Evolutionary conservation across 2,329 filamentous ascomycete genomes (phyloP), one percentile per base, ranked within the genome.

Genomic region (Calonectria hongkongensis): DNA sequence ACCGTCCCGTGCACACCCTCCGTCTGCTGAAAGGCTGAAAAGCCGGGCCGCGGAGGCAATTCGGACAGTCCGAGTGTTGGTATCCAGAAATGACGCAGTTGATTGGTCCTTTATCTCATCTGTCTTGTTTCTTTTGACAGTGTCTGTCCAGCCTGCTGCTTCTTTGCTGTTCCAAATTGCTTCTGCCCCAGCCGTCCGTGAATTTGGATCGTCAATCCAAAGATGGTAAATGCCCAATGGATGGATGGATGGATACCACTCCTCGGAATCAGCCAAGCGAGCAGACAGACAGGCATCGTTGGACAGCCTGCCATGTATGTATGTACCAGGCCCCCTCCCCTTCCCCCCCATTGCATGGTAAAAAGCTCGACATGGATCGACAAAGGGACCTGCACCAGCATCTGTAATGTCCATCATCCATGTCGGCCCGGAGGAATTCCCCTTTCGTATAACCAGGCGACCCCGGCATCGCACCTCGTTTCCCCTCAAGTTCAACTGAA

Each of bases 331-430:
- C 41, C 18, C 10, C 33, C 33, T 13, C 33, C 33, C 33, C 3
- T 13, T 21, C 21, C 21, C 21, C 21, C 30, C 6, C 58, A 9
- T 47, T 25, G 41, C 58, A 43, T 47, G 58, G 58, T n/a, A 28
- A 48, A 25, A 50, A 16, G 21, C 28, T 27, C 65, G 63, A 51
- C 36, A 51, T 51, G 62, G 65, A 72, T 72, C 70, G 70, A 72
- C 64, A 63, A 47, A 47, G 30, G 54, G 43, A 60, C 54, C 54
- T 41, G n/a, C 47, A 21, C 68, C 41, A 47, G 68, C 43, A 65
- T 54, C 41, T 71, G 56, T 64, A 65, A 67, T 56, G 27, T 47
- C 39, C 64, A 47, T 71, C 64, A 71, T 63, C 69, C 63, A 56
- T 67, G 51, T 45, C 30, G 25, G 51, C 43, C 64, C 69, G 69